phyloP scores from a whole-genome alignment of 768 basidiomycete genomes.

The Russula vinacea region DNA sequence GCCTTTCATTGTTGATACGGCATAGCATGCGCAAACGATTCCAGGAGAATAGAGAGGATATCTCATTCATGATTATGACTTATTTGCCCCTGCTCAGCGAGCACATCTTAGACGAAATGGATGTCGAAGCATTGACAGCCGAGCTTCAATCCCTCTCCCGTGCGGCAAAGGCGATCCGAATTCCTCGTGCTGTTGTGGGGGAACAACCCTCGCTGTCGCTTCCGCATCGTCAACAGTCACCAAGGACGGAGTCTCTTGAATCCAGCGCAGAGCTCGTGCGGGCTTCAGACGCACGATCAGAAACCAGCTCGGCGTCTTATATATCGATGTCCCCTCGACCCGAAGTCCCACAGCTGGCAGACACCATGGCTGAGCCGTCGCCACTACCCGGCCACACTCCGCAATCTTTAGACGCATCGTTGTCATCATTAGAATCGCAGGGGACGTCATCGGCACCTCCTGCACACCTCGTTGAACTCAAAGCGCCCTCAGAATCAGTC shows the following conservation, averaged over 20 bases:
- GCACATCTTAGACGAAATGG: constrained; percentile 67
- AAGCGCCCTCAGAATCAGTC: constrained; percentile 27
- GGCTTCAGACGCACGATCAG: constrained; percentile 42
- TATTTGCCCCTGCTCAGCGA: constrained; percentile 63
- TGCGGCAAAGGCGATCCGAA: constrained; percentile 30
- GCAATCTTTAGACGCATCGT: constrained; percentile 29
- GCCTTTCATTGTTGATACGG: neutral
- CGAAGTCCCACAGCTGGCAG: constrained; percentile 41
- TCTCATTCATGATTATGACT: constrained; percentile 70
- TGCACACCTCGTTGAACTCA: constrained; percentile 6
- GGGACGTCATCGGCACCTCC: neutral
- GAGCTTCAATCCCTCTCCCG: constrained; percentile 50
- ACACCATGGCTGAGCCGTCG: constrained; percentile 40
- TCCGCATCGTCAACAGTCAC: constrained; percentile 15
- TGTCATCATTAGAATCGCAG: constrained; percentile 14
- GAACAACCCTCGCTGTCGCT: constrained; percentile 10
- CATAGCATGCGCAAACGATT: constrained; percentile 69
- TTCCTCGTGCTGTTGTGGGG: constrained; percentile 26
- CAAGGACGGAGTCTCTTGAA: constrained; percentile 35
- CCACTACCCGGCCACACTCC: constrained; percentile 6
- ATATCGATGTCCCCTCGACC: constrained; percentile 42
- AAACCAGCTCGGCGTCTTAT: constrained; percentile 43
- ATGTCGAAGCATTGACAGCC: constrained; percentile 67
- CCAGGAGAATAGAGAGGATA: constrained; percentile 70
- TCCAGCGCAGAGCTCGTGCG: constrained; percentile 40